Evolutionary conservation across 106 monocot genomes (phyloP).

Genomic region (Narthecium ossifragum): DNA sequence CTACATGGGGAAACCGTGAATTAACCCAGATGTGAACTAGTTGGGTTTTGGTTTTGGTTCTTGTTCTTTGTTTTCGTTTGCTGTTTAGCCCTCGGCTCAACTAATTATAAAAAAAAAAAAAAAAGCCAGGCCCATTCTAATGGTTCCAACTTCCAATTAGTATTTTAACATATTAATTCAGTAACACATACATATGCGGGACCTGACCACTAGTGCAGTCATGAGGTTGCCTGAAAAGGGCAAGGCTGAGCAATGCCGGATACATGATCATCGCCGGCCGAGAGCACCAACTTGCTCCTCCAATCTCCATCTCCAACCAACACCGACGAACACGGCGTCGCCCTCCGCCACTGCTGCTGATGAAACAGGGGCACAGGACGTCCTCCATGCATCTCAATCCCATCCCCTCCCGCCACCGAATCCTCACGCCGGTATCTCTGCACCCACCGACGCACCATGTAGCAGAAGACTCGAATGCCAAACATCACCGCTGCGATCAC

Average conservation of each 20-base stretch:
- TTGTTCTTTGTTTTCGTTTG: too few relatives aligned
- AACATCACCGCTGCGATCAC: not conserved
- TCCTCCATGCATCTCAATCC: not conserved
- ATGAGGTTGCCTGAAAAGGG: not conserved
- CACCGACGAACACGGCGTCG: not conserved
- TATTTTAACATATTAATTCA: too few relatives aligned
- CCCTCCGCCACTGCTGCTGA: not conserved
- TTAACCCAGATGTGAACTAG: too few relatives aligned
- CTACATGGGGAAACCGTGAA: too few relatives aligned
- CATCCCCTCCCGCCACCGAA: not conserved
- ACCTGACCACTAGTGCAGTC: too few relatives aligned
- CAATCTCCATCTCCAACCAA: not conserved
- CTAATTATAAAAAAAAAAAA: too few relatives aligned
- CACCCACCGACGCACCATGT: not conserved
- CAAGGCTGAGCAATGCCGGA: not conserved
- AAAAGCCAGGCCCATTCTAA: too few relatives aligned
- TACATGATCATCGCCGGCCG: not conserved
- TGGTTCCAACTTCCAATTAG: too few relatives aligned
- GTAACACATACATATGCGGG: too few relatives aligned
- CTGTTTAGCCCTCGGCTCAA: too few relatives aligned
- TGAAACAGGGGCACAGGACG: not conserved
- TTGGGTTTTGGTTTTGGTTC: too few relatives aligned
- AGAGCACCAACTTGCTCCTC: slow-evolving; percentile 1
- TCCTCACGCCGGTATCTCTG: not conserved
- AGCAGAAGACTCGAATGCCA: not conserved